phyloP scores from a whole-genome alignment of 306 rosid genomes.

The Cucumis cinereus region DNA sequence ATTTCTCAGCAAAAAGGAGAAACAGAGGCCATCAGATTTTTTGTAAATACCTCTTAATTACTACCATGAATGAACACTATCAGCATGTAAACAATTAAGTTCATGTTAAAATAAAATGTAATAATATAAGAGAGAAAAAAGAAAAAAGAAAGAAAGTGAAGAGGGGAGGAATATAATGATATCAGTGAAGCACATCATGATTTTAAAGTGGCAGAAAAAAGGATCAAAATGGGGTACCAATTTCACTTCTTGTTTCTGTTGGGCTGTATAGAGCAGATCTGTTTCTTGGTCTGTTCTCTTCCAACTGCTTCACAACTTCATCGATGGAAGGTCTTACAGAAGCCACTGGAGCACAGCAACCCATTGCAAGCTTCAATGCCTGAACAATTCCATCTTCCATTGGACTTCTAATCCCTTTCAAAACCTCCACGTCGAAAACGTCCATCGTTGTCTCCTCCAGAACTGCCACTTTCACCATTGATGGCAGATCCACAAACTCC shows the following conservation, averaged over 20 bases:
- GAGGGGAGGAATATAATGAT: not conserved
- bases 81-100: constrained; percentile 16
- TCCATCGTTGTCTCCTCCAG: constrained; percentile 95
- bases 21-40: not conserved
- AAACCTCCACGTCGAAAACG: constrained; percentile 72
- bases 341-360: constrained; percentile 96
- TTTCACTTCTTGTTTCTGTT: constrained; percentile 93
- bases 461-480: constrained; percentile 88
- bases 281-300: constrained; percentile 96
- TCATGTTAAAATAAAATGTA: constrained; percentile 4
- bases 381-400: constrained; percentile 96
- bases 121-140: not conserved
- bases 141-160: not conserved
- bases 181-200: constrained; percentile 15
- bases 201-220: constrained; percentile 11
- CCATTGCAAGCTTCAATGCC: constrained; percentile 94
- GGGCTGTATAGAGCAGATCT: constrained; percentile 97
- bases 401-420: constrained; percentile 84
- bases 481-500: constrained; percentile 68
- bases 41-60: constrained; percentile 9
- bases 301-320: constrained; percentile 93
- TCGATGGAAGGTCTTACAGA: constrained; percentile 92
- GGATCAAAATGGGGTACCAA: constrained; percentile 78
- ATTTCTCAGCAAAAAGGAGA: not conserved
- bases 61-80: constrained; percentile 17